Conservation (phyloP, 768 basidiomycete genomes). For the Cantharellus anzutake region DNA sequence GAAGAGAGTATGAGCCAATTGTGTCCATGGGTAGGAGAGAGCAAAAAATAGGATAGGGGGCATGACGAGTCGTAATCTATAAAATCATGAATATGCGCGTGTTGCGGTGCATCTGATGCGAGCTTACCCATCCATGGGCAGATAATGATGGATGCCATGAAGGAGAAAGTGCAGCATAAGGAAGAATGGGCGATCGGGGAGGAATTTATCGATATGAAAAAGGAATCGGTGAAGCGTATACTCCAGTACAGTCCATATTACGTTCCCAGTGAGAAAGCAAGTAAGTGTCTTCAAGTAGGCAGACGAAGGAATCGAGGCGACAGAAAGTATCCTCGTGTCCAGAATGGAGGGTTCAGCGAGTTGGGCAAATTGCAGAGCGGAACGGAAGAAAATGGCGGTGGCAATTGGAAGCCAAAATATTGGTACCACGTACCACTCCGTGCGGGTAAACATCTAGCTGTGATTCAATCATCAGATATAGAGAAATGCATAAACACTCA, state of each 20-base stretch:
- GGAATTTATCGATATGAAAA: conserved; percentile 78
- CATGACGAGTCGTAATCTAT: conserved; percentile 86
- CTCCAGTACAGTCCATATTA: conserved; percentile 90
- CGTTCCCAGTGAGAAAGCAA: conserved; percentile 70
- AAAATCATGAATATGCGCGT: neutral
- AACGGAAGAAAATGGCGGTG: conserved; percentile 58
- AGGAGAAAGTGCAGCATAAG: conserved; percentile 78
- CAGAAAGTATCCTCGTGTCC: conserved; percentile 13
- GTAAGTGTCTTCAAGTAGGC: conserved; percentile 34
- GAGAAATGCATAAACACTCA: conserved; percentile 15
- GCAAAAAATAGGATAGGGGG: conserved; percentile 66
- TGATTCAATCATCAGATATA: neutral
- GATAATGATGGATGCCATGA: conserved; percentile 93
- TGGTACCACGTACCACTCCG: conserved; percentile 89
- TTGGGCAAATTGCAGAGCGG: conserved; percentile 61
- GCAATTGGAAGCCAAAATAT: conserved; percentile 81
- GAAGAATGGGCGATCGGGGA: conserved; percentile 69
- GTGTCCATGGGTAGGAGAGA: conserved; percentile 74
- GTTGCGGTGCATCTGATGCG: neutral
- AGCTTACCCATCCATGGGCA: conserved; percentile 82
- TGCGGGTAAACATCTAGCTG: conserved; percentile 54
- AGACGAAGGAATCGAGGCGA: conserved; percentile 29
- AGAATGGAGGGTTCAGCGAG: conserved; percentile 38
- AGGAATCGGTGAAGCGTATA: conserved; percentile 89
- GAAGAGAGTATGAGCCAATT: conserved; percentile 65